Percentiles rank a stretch among this genome's conserved stretches.
Evolutionary conservation across 116 monocot species (phyloP).

Genomic region (Dioscorea cayenensis): DNA sequence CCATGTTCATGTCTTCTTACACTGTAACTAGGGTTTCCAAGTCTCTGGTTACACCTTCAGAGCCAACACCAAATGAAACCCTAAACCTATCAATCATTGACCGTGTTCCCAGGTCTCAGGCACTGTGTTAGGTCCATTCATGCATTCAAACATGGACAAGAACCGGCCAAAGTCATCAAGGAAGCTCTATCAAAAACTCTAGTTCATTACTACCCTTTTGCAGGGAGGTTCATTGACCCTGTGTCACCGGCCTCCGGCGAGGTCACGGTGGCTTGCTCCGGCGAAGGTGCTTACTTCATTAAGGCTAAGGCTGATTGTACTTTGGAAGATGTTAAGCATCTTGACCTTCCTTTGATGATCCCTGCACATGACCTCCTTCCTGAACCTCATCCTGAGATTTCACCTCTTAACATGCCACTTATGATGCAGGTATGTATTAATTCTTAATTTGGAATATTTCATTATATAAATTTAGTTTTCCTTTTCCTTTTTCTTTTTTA

Average conservation of each 20-base stretch:
- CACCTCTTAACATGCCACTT: neutral
- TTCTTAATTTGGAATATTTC: neutral
- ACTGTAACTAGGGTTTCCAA: neutral
- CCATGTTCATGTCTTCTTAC: conserved; percentile 1
- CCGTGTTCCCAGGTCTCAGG: conserved; percentile 16
- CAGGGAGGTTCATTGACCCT: conserved; percentile 21
- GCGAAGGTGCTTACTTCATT: conserved; percentile 26
- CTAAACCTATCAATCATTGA: conserved; percentile 29
- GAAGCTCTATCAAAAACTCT: conserved; percentile 26
- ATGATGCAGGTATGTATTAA: conserved; percentile 18
- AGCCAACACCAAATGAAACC: conserved; percentile 13
- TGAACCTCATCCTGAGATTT: conserved; percentile 1
- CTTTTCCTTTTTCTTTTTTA: no score
- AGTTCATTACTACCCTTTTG: conserved; percentile 34
- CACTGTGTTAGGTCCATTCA: conserved; percentile 31
- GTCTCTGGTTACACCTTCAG: conserved; percentile 13
- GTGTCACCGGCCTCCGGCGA: neutral
- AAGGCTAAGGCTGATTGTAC: conserved; percentile 20
- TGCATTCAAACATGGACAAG: conserved; percentile 27
- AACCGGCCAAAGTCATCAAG: conserved; percentile 19
- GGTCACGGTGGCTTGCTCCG: conserved; percentile 20
- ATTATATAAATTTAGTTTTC: no score
- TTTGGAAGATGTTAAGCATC: conserved; percentile 20
- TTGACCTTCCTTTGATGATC: conserved; percentile 23
- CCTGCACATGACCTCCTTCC: conserved; percentile 18